Percentiles rank a stretch among this genome's conserved stretches.
Conservation (phyloP, 495 filamentous ascomycete species). For the Xylaria grammica region DNA sequence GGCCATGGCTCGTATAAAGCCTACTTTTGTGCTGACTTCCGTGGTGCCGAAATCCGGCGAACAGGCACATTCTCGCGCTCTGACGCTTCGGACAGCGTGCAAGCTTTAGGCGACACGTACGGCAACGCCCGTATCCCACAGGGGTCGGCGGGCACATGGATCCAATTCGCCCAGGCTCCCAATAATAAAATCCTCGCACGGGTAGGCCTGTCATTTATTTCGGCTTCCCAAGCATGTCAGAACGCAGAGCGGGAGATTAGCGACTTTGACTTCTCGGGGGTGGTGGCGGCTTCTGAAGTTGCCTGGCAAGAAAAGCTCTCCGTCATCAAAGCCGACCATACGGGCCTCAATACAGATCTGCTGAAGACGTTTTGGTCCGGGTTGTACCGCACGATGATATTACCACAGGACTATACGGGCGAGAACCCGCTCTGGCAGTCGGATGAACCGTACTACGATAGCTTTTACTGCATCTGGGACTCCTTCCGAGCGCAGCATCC, state of each 20-base stretch:
- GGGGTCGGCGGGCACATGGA: slow-evolving; percentile 66
- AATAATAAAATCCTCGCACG: slow-evolving; percentile 57
- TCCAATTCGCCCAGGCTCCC: slow-evolving; percentile 57
- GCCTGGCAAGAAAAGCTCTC: slow-evolving; percentile 68
- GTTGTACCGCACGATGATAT: slow-evolving; percentile 67
- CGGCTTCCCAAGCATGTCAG: slow-evolving; percentile 62
- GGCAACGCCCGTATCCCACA: slow-evolving; percentile 52
- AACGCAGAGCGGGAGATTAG: slow-evolving; percentile 69
- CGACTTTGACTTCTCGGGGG: slow-evolving; percentile 63
- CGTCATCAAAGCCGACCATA: slow-evolving; percentile 58
- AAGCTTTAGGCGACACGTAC: slow-evolving; percentile 50
- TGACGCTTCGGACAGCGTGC: slow-evolving; percentile 47
- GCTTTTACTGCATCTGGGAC: slow-evolving; percentile 79
- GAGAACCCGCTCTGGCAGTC: slow-evolving; percentile 76
- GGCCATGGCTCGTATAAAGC: slow-evolving; percentile 64
- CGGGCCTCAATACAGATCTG: slow-evolving; percentile 59
- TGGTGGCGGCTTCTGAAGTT: slow-evolving; percentile 53
- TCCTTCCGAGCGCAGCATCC: slow-evolving; percentile 73
- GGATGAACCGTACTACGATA: slow-evolving; percentile 76
- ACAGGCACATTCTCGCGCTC: slow-evolving; percentile 59
- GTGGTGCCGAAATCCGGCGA: slow-evolving; percentile 63
- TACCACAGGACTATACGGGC: slow-evolving; percentile 75
- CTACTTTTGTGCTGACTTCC: slow-evolving; percentile 72
- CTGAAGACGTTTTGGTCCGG: slow-evolving; percentile 72
- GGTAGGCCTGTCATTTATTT: slow-evolving; percentile 72